Percentiles rank a stretch among this genome's conserved stretches.
Conservation (phyloP, 2,329 filamentous ascomycete genomes). For the Immersiporthe knoxdaviesiana region DNA sequence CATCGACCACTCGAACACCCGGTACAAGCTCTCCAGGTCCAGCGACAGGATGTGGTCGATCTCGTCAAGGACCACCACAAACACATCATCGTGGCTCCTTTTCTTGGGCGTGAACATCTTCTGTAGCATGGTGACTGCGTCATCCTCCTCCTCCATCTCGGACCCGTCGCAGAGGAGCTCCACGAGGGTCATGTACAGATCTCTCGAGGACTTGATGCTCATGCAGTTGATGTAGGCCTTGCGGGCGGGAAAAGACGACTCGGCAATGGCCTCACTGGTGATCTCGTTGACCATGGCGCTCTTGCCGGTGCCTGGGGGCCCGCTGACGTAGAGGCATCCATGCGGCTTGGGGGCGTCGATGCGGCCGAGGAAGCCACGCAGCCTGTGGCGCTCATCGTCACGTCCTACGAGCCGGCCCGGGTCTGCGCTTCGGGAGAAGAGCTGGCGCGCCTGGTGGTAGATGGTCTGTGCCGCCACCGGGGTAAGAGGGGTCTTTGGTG, state of each 20-base stretch:
- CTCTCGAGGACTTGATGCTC: constrained; percentile 86
- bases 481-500: constrained; percentile 74
- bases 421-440: constrained; percentile 80
- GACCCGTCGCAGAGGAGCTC: constrained; percentile 66
- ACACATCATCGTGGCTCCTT: constrained; percentile 60
- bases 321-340: constrained; percentile 92
- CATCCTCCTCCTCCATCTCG: constrained; percentile 65
- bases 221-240: constrained; percentile 93
- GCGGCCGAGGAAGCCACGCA: constrained; percentile 70
- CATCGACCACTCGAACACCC: constrained; percentile 95
- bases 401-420: constrained; percentile 78
- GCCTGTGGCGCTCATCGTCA: constrained; percentile 67
- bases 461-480: constrained; percentile 72
- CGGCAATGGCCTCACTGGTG: constrained; percentile 59
- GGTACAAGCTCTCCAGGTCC: constrained; percentile 87
- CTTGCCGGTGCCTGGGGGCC: constrained; percentile 94
- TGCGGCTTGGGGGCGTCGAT: constrained; percentile 63
- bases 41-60: constrained; percentile 91
- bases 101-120: constrained; percentile 70
- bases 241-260: constrained; percentile 55
- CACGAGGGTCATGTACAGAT: constrained; percentile 80
- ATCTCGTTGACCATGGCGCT: constrained; percentile 89
- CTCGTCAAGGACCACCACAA: constrained; percentile 89
- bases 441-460: constrained; percentile 83
- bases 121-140: constrained; percentile 70